Evolutionary conservation across 495 filamentous ascomycete genomes (phyloP), one percentile per base, ranked within the genome.

Genomic region (Penicillium simplicissimum): DNA sequence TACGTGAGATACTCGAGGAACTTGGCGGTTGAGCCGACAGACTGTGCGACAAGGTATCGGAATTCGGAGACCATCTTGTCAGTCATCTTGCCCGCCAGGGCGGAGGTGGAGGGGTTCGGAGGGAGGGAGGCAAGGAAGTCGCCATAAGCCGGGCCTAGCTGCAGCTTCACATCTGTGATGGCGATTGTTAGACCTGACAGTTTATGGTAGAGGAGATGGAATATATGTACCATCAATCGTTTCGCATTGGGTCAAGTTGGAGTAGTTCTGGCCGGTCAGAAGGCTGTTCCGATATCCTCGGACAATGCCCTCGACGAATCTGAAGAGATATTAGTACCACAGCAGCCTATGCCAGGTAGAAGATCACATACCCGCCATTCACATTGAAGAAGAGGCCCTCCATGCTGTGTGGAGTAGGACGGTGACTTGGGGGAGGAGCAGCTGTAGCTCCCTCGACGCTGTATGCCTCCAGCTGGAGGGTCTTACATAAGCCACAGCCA

Each of bases 1-100:
- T 99, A 98, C 11, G 94, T 98, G 57, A 99, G 79, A 74, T 96
- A 99, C 70, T 97, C 91, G 79, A 98, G 88, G 75, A 99, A 99
- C 67, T 90, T 92, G 53, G 93, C 88, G 21, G 96, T 85, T 0
- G 91, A 90, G 8, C 95, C 96, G 6, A 90, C 90, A 15, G 96
- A 88, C 71, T 98, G 96, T 42, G 91, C 92, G 66, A 93, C 88
- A 54, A 99, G 81, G 73, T 99, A 99, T 61, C 92, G 88, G 78
- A 99, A 99, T 73, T 99, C 96, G 57, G 93, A 87, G 67, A 98
- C 92, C 66, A 99, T 86, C 83, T 99, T 99, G 74, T 98, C 94
- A 65, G 93, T 97, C 66, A 94, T 95, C 78, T 92, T 96, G 75
- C 91, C 86, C 40, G 95, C 95, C 60, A 99, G 91, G 65, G 88